phyloP scores from a whole-genome alignment of 2,329 filamentous ascomycete species.

The Exophiala dermatitidis region DNA sequence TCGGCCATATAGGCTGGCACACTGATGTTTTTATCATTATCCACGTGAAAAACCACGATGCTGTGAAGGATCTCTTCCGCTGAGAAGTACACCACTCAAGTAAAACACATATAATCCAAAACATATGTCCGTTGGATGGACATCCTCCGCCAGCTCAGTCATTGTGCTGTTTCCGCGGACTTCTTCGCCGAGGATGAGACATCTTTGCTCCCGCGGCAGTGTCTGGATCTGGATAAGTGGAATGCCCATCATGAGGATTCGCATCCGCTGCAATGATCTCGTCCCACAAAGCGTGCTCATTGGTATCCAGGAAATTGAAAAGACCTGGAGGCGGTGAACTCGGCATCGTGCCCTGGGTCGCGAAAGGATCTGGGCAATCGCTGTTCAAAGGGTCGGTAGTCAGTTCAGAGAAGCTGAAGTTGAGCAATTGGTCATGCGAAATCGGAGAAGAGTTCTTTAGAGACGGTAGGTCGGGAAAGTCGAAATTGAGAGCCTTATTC shows the following conservation, averaged over 20 bases:
- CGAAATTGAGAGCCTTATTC: slow-evolving; percentile 28
- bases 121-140: background rate
- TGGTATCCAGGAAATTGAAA: slow-evolving; percentile 23
- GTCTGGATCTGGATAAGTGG: slow-evolving; percentile 15
- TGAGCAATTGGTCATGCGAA: slow-evolving; percentile 14
- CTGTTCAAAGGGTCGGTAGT: slow-evolving; percentile 27
- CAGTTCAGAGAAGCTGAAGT: slow-evolving; percentile 23
- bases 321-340: slow-evolving; percentile 38
- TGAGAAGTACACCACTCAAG: background rate
- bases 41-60: too few species aligned
- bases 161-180: slow-evolving; percentile 13
- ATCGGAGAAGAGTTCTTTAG: slow-evolving; percentile 24
- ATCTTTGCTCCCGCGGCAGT: background rate
- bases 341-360: slow-evolving; percentile 40
- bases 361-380: slow-evolving; percentile 38
- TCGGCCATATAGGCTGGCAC: too few species aligned
- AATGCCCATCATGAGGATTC: slow-evolving; percentile 1
- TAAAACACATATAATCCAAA: background rate
- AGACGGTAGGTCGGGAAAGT: slow-evolving; percentile 35
- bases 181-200: slow-evolving; percentile 9
- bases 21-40: too few species aligned
- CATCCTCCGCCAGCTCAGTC: background rate
- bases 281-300: slow-evolving; percentile 16
- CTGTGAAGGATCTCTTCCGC: too few species aligned
- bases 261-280: slow-evolving; percentile 10